Conservation (phyloP, 2,329 filamentous ascomycete genomes). For the Fusarium temperatum region DNA sequence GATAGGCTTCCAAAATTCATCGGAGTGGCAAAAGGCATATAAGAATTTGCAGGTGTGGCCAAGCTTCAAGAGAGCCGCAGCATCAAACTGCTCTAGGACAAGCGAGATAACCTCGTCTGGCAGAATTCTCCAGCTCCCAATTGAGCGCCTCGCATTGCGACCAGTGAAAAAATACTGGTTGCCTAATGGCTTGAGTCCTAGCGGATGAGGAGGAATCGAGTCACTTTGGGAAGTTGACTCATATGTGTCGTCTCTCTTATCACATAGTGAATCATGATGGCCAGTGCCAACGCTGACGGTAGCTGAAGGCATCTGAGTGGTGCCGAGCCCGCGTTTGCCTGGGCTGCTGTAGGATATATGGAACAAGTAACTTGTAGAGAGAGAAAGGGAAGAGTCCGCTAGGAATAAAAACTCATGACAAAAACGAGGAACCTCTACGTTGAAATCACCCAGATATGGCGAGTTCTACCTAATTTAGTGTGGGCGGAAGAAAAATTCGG, state of each 20-base stretch:
- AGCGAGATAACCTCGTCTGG: constrained; percentile 84
- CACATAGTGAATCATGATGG: constrained; percentile 30
- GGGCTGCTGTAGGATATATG: not conserved
- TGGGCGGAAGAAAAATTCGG: constrained; percentile 31
- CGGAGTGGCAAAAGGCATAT: constrained; percentile 83
- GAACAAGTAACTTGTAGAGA: not conserved
- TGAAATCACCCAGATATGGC: not conserved
- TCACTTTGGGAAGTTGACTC: constrained; percentile 44
- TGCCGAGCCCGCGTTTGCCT: not conserved
- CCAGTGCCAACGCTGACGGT: constrained; percentile 8
- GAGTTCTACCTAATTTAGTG: constrained; percentile 31
- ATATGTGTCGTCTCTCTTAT: constrained; percentile 31
- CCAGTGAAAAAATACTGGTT: constrained; percentile 77
- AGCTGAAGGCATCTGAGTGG: constrained; percentile 34
- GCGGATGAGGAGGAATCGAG: constrained; percentile 79
- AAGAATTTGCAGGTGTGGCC: constrained; percentile 85
- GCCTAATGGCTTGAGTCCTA: constrained; percentile 86
- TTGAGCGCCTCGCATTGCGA: constrained; percentile 71
- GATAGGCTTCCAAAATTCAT: constrained; percentile 89
- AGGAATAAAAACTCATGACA: not conserved
- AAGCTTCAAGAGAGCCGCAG: constrained; percentile 67
- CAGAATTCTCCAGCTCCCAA: constrained; percentile 72
- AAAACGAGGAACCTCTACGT: constrained; percentile 8
- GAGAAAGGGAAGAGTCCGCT: not conserved
- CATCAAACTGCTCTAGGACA: constrained; percentile 79